phyloP scores from a whole-genome alignment of 2,329 filamentous ascomycete species.

The Zymoseptoria ardabiliae region DNA sequence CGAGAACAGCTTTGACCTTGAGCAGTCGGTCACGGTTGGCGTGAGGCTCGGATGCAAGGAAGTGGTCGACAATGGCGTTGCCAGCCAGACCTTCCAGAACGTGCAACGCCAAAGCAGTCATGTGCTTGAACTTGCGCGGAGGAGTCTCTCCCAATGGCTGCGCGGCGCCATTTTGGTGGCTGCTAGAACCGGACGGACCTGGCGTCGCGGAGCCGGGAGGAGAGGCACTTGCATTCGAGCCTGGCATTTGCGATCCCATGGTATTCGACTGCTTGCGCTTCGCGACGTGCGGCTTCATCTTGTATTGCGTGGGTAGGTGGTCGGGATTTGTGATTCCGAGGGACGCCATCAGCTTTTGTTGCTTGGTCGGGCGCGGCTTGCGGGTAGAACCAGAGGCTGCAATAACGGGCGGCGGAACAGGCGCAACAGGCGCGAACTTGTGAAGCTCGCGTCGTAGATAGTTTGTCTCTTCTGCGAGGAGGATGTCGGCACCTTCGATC shows the following conservation, averaged over 20 bases:
- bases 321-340: conserved; percentile 86
- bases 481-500: conserved; percentile 91
- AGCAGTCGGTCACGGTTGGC: conserved; percentile 22
- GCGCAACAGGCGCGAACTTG: conserved; percentile 86
- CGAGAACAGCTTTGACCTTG: conserved; percentile 19
- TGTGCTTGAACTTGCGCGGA: conserved; percentile 11
- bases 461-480: conserved; percentile 90
- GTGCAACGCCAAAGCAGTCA: conserved; percentile 24
- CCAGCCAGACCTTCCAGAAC: conserved; percentile 20
- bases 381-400: conserved; percentile 85
- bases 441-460: conserved; percentile 94
- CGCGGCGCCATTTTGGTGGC: background rate
- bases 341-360: conserved; percentile 87
- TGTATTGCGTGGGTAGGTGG: conserved; percentile 74
- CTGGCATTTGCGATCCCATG: conserved; percentile 22
- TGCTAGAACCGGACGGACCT: conserved; percentile 1
- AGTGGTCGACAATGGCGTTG: conserved; percentile 20
- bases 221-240: conserved; percentile 23
- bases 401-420: conserved; percentile 74
- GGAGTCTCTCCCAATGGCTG: background rate
- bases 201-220: conserved; percentile 19
- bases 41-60: conserved; percentile 22
- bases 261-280: conserved; percentile 54
- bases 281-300: conserved; percentile 66
- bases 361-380: conserved; percentile 91